phyloP scores from a whole-genome alignment of 257 asterid genomes.

The Solanum paucissectum region DNA sequence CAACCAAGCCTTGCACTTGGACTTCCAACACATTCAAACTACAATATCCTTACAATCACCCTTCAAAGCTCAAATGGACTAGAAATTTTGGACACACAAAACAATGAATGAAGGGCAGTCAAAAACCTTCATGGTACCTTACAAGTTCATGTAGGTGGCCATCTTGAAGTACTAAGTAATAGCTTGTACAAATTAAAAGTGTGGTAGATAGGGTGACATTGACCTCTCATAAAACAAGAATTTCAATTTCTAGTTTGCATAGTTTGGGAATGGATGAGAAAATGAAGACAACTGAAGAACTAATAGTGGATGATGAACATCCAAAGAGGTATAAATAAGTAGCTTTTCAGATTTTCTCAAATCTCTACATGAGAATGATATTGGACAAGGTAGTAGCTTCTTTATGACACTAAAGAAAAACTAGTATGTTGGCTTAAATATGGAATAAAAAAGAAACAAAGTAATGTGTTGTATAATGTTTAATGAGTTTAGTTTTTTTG shows the following conservation, averaged over 20 bases:
- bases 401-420: conserved; percentile 19
- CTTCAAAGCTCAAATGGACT: conserved; percentile 28
- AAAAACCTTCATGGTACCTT: conserved; percentile 8
- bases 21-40: conserved; percentile 45
- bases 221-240: conserved; percentile 13
- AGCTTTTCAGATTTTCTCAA: not conserved
- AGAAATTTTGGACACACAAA: conserved; percentile 8
- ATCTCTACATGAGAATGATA: conserved; percentile 23
- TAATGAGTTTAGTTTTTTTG: not conserved
- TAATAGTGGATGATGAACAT: conserved; percentile 16
- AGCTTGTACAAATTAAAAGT: conserved; percentile 23
- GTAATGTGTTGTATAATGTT: not conserved
- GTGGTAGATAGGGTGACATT: conserved; percentile 22
- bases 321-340: not conserved
- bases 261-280: conserved; percentile 37
- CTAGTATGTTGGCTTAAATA: not conserved
- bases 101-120: conserved; percentile 18
- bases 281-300: conserved; percentile 23
- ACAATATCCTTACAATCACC: conserved; percentile 27
- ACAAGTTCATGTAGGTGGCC: conserved; percentile 43
- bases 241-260: conserved; percentile 38
- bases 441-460: not conserved
- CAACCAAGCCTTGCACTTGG: conserved; percentile 28
- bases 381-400: conserved; percentile 24
- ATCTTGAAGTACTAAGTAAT: conserved; percentile 41